These are phyloP conservation scores for Starmerella cellae DNA, from an alignment of 805 yeast genomes.

Conservation along the genomic window DNA sequence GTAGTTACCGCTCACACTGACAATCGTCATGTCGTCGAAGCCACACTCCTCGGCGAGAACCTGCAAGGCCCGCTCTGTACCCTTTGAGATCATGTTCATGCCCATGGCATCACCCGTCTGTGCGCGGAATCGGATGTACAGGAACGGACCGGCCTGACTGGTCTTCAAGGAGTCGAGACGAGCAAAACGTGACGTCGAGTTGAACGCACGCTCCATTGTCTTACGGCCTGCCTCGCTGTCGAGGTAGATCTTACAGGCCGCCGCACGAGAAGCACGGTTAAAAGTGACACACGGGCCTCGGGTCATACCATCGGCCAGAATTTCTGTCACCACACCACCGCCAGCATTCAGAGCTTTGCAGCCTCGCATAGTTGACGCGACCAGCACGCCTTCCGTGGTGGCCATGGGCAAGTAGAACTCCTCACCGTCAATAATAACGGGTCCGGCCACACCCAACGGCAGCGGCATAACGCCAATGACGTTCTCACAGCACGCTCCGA, in stretches of 20 bases:
- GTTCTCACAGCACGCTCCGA: conserved; percentile 98
- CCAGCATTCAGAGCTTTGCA: conserved; percentile 96
- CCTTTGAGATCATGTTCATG: conserved; percentile 99
- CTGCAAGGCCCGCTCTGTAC: conserved; percentile 77
- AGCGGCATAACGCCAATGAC: conserved; percentile 94
- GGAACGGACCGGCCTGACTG: conserved; percentile 82
- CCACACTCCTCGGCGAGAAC: conserved; percentile 81
- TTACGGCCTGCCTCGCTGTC: conserved; percentile 90
- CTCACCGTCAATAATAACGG: conserved; percentile 76
- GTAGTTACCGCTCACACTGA: conserved; percentile 92
- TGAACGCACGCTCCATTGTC: conserved; percentile 72
- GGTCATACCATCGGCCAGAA: conserved; percentile 96
- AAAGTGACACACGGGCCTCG: conserved; percentile 97
- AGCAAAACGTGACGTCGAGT: conserved; percentile 95
- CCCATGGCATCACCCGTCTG: conserved; percentile 99
- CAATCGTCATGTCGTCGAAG: conserved; percentile 83
- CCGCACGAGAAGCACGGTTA: conserved; percentile 72
- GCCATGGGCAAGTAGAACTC: conserved; percentile 96
- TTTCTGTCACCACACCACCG: conserved; percentile 85
- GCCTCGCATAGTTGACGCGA: conserved; percentile 98
- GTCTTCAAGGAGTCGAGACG: conserved; percentile 82
- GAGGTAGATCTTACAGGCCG: conserved; percentile 88
- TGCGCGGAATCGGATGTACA: conserved; percentile 89
- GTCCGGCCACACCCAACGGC: conserved; percentile 98
- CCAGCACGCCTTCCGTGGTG: conserved; percentile 96